Base-by-base conservation (phyloP, 2,329 filamentous ascomycete genomes). In the Thielaviopsis ethacetica region DNA sequence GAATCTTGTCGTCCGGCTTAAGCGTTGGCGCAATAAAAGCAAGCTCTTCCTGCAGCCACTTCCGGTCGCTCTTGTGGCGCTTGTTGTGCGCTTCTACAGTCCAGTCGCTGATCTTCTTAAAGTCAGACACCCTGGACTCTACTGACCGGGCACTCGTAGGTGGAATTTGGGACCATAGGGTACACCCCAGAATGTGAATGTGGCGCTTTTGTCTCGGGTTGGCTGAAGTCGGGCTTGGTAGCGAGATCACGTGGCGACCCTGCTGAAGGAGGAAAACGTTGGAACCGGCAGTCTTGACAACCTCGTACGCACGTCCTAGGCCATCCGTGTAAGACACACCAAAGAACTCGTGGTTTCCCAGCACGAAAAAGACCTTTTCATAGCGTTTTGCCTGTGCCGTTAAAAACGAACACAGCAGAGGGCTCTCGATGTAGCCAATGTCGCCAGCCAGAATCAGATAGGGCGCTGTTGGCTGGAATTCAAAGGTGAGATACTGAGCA, bases 281-380 rank as follows among this genome's bases (percentile, higher is more conserved):
- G 0, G 79, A 64, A 0, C 54, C 57, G 0, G 70, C 66, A 58
- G 79, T 75, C 2, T 66, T 54, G 56, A 66, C 66, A 2, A 79
- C 65, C 7, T 64, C 63, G 22, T 63, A 63, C 0, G 75, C 76
- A 12, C 64, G 65, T 2, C 65, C 63, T 5, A 79, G 61, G 0
- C 70, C 72, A 0, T 68, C 63, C 1, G 69, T 65, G 56, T 72
- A 70, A 47, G 67, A 69, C 38, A 73, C 66, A 30, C 71, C 71
- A 63, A 77, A 78, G 64, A 79, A 79, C 64, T 80, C 77, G 63
- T 80, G 76, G 64, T 80, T 80, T 0, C 76, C 78, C 2, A 79
- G 69, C 0, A 79, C 70, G 1, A 78, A 65, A 56, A 78, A 73
- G 2, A 79, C 71, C 3, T 66, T 68, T 7, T 73, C 65, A 62